Conservation (phyloP, 2,329 filamentous ascomycete genomes). For the Chaetomium sp. region DNA sequence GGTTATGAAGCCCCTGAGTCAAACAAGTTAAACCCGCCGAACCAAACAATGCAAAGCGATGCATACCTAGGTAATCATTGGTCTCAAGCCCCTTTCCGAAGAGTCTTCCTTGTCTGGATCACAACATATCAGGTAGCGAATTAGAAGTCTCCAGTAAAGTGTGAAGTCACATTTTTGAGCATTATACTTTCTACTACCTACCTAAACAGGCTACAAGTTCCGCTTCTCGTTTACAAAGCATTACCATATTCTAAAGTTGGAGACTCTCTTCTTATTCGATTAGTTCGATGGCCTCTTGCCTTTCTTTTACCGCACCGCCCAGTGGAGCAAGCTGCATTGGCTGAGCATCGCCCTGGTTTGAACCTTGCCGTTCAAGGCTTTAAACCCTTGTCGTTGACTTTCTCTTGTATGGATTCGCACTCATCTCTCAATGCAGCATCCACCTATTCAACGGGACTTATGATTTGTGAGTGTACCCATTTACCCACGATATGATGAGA, state of each 20-base stretch:
- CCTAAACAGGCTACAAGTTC: no score
- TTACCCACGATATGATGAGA: not conserved
- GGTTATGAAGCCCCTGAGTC: not conserved
- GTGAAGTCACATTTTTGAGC: not conserved
- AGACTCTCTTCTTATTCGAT: no score
- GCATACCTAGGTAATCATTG: not conserved
- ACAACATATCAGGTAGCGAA: not conserved
- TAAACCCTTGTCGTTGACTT: no score
- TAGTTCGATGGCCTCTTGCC: no score
- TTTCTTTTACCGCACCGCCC: no score
- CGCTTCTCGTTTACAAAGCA: not conserved
- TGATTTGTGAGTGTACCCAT: not conserved
- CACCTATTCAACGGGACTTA: not conserved
- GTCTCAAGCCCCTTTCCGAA: not conserved
- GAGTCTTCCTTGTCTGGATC: not conserved
- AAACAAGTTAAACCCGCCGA: not conserved
- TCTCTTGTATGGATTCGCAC: no score
- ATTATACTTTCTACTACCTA: not conserved
- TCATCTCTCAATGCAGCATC: not conserved
- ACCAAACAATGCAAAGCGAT: not conserved
- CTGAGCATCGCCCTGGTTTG: not conserved
- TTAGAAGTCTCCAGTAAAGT: not conserved
- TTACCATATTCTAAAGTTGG: not conserved
- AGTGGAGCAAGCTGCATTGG: not conserved
- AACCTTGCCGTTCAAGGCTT: no score